Conservation (phyloP, 805 yeast genomes). For the Naumovozyma dairenensis region DNA sequence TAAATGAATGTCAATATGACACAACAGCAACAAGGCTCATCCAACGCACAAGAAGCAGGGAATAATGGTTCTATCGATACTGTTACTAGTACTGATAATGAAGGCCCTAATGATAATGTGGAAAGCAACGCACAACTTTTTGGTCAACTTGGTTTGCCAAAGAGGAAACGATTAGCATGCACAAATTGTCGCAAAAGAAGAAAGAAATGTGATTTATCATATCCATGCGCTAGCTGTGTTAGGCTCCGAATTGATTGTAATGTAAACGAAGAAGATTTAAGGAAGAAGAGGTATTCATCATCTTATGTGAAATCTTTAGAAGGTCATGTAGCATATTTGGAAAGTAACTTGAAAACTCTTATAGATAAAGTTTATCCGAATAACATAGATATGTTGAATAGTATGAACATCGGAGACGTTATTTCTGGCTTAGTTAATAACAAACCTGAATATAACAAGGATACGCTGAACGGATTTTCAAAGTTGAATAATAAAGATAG, state of each 20-base stretch:
- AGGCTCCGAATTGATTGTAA: slow-evolving; percentile 38
- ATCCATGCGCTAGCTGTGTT: slow-evolving; percentile 41
- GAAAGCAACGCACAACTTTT: neutral
- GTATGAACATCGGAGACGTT: slow-evolving; percentile 17
- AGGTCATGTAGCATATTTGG: slow-evolving; percentile 23
- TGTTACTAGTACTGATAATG: too few relatives aligned
- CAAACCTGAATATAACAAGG: too few relatives aligned
- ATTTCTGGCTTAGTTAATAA: slow-evolving; percentile 10
- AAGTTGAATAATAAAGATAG: too few relatives aligned
- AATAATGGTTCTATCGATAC: too few relatives aligned
- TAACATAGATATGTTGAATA: slow-evolving; percentile 10
- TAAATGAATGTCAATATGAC: too few relatives aligned
- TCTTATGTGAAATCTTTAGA: slow-evolving; percentile 41
- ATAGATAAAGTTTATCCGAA: slow-evolving; percentile 17
- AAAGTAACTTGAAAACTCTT: slow-evolving; percentile 18
- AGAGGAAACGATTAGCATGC: slow-evolving; percentile 27
- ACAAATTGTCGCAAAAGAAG: slow-evolving; percentile 28
- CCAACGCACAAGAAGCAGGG: too few relatives aligned
- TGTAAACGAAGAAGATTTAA: slow-evolving; percentile 38
- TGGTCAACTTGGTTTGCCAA: slow-evolving; percentile 5
- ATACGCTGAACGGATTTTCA: too few relatives aligned
- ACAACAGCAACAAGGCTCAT: too few relatives aligned
- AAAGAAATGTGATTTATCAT: slow-evolving; percentile 40
- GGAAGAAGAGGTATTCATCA: slow-evolving; percentile 42
- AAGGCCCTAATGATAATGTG: neutral